Evolutionary conservation across 768 basidiomycete species (phyloP).

Genomic region (Rhizopogon roseolus): DNA sequence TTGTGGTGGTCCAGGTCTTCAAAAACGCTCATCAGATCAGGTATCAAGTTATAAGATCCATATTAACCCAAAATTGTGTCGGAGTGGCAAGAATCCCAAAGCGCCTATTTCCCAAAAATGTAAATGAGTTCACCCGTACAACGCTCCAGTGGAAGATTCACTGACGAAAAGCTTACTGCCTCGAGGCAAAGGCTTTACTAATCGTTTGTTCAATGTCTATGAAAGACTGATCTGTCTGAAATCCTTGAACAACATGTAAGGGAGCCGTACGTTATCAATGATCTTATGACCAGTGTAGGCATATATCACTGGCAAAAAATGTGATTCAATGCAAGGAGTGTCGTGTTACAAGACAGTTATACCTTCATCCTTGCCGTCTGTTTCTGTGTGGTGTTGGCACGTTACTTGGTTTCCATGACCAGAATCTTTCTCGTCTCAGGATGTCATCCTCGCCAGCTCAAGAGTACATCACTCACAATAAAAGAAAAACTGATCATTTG

Average conservation of each 20-base stretch:
- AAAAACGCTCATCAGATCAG: background rate
- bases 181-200: conserved; percentile 20
- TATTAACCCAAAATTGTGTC: conserved; percentile 21
- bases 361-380: conserved; percentile 54
- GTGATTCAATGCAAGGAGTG: background rate
- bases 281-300: conserved; percentile 11
- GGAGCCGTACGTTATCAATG: conserved; percentile 17
- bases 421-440: conserved; percentile 28
- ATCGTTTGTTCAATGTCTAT: conserved; percentile 17
- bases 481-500: conserved; percentile 52
- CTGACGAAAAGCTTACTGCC: conserved; percentile 24
- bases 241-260: conserved; percentile 16
- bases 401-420: conserved; percentile 46
- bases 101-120: conserved; percentile 11
- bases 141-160: background rate
- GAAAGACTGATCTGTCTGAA: background rate
- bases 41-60: too few relatives aligned
- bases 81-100: conserved; percentile 26
- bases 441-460: background rate
- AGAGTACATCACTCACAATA: conserved; percentile 37
- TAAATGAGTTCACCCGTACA: background rate
- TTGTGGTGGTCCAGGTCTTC: conserved; percentile 23
- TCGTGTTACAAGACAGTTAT: background rate
- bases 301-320: conserved; percentile 6
- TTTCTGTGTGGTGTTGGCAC: conserved; percentile 39